These are phyloP conservation scores for Aspergillus tanneri DNA, from an alignment of 2,329 filamentous ascomycete genomes.

Conservation along the genomic window DNA sequence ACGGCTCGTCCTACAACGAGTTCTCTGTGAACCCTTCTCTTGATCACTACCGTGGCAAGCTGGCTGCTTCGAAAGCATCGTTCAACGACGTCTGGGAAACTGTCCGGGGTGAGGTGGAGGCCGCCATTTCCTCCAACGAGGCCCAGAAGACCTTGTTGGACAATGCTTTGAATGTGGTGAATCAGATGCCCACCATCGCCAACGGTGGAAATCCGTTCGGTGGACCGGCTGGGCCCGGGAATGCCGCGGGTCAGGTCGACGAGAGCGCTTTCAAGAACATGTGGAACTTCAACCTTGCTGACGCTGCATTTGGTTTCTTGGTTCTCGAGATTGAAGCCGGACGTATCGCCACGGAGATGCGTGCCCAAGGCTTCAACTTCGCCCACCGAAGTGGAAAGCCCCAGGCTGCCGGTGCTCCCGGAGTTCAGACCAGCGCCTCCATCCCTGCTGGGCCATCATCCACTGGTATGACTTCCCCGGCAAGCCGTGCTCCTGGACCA, in stretches of 20 bases:
- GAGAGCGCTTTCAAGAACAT: conserved; percentile 99
- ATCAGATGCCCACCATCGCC: conserved; percentile 95
- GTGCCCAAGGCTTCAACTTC: conserved; percentile 98
- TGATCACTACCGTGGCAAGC: conserved; percentile 97
- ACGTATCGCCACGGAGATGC: conserved; percentile 96
- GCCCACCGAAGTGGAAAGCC: conserved; percentile 89
- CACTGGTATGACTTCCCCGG: conserved; percentile 36
- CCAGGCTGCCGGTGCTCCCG: conserved; percentile 37
- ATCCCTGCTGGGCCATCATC: conserved; percentile 26
- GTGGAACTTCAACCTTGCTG: conserved; percentile 99
- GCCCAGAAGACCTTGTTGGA: conserved; percentile 89
- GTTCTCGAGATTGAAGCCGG: conserved; percentile 94
- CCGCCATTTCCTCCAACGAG: conserved; percentile 89
- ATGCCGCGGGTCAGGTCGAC: conserved; percentile 81
- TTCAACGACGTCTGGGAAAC: conserved; percentile 99
- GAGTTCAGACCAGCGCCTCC: conserved; percentile 23
- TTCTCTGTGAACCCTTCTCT: conserved; percentile 98
- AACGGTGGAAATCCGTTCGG: conserved; percentile 97
- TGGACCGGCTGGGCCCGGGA: conserved; percentile 70
- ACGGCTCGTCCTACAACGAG: conserved; percentile 99
- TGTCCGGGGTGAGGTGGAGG: conserved; percentile 91
- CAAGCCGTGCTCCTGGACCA: conserved; percentile 37
- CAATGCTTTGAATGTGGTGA: conserved; percentile 88
- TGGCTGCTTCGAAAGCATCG: conserved; percentile 94
- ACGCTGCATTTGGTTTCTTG: conserved; percentile 94